A percentile compares a stretch with the other conserved stretches of the same genome.
Conservation (phyloP, 805 yeast species). For the Yamadazyma nakazawae region DNA sequence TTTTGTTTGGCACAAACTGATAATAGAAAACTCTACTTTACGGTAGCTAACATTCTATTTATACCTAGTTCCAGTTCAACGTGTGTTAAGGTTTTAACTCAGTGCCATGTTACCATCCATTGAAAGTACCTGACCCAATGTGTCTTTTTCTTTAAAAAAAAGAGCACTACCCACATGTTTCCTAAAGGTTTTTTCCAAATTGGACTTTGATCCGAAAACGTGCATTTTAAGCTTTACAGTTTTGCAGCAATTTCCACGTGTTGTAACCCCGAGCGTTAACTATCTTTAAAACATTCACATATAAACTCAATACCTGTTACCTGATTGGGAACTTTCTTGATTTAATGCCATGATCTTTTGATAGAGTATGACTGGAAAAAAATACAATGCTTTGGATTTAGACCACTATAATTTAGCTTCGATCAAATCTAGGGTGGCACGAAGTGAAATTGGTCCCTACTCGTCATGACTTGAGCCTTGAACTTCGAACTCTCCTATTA, state of each 20-base stretch:
- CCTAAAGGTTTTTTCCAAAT: background rate
- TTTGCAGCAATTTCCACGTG: constrained; percentile 7
- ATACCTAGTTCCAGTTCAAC: background rate
- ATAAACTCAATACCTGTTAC: too few species aligned
- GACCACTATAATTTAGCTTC: too few species aligned
- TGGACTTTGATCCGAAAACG: constrained; percentile 1
- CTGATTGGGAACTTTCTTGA: too few species aligned
- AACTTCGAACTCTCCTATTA: too few species aligned
- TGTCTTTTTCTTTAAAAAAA: background rate
- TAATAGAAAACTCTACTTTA: background rate
- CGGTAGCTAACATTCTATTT: background rate
- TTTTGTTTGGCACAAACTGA: background rate
- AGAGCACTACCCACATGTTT: constrained; percentile 1
- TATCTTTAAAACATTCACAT: background rate
- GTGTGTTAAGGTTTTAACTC: background rate
- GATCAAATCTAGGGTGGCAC: too few species aligned
- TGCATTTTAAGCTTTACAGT: constrained; percentile 1
- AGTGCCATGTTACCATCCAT: constrained; percentile 1
- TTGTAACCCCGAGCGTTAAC: background rate
- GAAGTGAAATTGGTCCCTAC: too few species aligned
- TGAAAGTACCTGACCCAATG: background rate
- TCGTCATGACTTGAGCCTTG: too few species aligned
- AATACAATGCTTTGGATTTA: too few species aligned
- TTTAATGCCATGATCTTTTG: too few species aligned
- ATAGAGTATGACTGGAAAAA: too few species aligned